These are phyloP conservation scores for Alliaria petiolata DNA, from an alignment of 345 rosid species.

Conservation along the genomic window DNA sequence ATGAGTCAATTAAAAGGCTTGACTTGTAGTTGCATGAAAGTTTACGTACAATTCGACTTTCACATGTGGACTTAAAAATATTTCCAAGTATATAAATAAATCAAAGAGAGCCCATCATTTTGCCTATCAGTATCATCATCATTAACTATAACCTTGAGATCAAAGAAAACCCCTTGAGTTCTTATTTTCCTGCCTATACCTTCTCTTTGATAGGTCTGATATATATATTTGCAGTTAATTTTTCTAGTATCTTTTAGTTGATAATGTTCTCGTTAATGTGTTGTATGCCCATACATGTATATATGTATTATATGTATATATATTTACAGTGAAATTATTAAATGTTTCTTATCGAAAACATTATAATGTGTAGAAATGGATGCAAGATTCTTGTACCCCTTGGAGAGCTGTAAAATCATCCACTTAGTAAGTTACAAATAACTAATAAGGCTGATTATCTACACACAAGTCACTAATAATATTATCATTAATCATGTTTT, in stretches of 20 bases:
- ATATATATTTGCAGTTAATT: not conserved
- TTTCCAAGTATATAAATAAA: slow-evolving; percentile 5
- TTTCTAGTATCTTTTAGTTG: not conserved
- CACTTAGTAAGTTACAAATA: slow-evolving; percentile 41
- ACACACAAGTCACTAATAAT: not conserved
- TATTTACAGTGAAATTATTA: not conserved
- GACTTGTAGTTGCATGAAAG: slow-evolving; percentile 25
- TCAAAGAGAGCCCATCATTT: not conserved
- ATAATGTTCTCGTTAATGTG: not conserved
- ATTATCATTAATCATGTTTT: not conserved
- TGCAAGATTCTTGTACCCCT: slow-evolving; percentile 39
- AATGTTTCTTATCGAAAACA: not conserved
- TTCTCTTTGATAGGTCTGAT: slow-evolving; percentile 10
- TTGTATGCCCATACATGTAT: not conserved
- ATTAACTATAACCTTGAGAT: slow-evolving; percentile 1
- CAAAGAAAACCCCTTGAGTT: not conserved
- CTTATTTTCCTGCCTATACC: not conserved
- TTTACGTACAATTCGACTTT: slow-evolving; percentile 22
- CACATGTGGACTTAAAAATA: not conserved
- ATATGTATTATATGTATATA: not conserved
- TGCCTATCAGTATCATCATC: not conserved
- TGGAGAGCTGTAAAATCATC: slow-evolving; percentile 46
- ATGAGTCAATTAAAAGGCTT: slow-evolving; percentile 14
- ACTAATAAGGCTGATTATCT: not conserved
- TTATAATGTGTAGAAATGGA: slow-evolving; percentile 29